Evolutionary conservation across 2,329 filamentous ascomycete genomes (phyloP), one percentile per base, ranked within the genome.

Genomic region (Nothophoma quercina): DNA sequence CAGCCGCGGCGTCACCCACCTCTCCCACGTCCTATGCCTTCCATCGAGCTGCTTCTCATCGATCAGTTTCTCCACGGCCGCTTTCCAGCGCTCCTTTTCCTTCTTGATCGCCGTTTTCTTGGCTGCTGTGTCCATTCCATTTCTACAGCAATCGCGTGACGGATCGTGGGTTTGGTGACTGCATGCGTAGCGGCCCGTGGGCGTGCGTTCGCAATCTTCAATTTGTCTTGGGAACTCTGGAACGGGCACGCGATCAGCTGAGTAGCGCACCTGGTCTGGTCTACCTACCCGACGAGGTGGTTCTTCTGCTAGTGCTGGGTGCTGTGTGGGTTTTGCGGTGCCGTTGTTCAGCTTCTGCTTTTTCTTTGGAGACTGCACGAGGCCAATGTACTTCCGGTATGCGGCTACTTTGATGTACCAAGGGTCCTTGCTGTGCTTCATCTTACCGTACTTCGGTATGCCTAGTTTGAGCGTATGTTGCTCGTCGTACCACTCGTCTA

Each of bases 21-120:
- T 16, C 13, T 36, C 18, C 48, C 53, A 56, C 2, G 40, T 48
- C 36, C 38, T 56, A 16, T 56, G 43, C 21, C 22, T 16, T 6
- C 12, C 5, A 28, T 48, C 25, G 13, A 56, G 29, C 7, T 42
- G 15, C 5, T 15, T 18, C 8, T 29, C 8, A 9, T 44, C 39
- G 15, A 52, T 33, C 7, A 44, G 18, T 19, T 25, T 26, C 23
- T 56, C 53, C 1, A 56, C 35, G 4, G 12, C 16, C 1, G 8
- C 23, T 19, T 16, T 45, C 48, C 39, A 52, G 1, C 5, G 4
- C 4, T 7, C 26, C 7, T 19, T 6, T 13, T n/a, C 21, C 10
- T 34, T 56, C 28, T 23, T 43, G 10, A 33, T 52, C 7, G 39
- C 41, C 18, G 15, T 8, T 3, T 5, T 5, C n/a, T 56, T 56